These are phyloP conservation scores for Exophiala sp. DNA, from an alignment of 2,329 filamentous ascomycete genomes.

Conservation along the genomic window DNA sequence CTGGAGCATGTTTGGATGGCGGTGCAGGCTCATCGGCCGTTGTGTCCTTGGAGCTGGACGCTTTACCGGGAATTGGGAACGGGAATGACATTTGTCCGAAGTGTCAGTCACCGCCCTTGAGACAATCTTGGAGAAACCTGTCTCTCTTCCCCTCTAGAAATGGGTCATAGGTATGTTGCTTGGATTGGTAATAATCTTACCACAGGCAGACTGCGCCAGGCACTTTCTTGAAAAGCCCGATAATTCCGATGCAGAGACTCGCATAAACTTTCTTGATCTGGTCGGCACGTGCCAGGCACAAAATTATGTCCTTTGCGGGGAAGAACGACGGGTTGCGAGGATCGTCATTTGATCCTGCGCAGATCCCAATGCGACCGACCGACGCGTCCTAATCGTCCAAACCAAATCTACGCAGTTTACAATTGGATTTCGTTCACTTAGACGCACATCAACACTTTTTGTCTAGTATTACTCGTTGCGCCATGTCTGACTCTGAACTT, in stretches of 20 bases:
- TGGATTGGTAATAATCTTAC: too few species aligned
- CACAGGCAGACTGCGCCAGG: not conserved
- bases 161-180: not conserved
- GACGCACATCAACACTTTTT: too few species aligned
- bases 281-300: not conserved
- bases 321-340: not conserved
- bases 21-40: conserved; percentile 6
- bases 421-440: too few species aligned
- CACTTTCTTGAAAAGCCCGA: not conserved
- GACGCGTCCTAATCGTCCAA: too few species aligned
- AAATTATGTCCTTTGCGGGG: not conserved
- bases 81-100: conserved; percentile 19
- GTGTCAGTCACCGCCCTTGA: not conserved
- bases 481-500: conserved; percentile 34
- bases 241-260: conserved; percentile 1
- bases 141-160: not conserved
- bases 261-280: not conserved
- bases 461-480: too few species aligned
- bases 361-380: too few species aligned
- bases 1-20: conserved; percentile 38
- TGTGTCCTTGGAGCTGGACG: conserved; percentile 14
- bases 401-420: too few species aligned
- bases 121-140: too few species aligned
- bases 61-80: conserved; percentile 9
- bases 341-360: not conserved